phyloP scores from a whole-genome alignment of 2,329 filamentous ascomycete genomes.

The Cladophialophora bantiana region DNA sequence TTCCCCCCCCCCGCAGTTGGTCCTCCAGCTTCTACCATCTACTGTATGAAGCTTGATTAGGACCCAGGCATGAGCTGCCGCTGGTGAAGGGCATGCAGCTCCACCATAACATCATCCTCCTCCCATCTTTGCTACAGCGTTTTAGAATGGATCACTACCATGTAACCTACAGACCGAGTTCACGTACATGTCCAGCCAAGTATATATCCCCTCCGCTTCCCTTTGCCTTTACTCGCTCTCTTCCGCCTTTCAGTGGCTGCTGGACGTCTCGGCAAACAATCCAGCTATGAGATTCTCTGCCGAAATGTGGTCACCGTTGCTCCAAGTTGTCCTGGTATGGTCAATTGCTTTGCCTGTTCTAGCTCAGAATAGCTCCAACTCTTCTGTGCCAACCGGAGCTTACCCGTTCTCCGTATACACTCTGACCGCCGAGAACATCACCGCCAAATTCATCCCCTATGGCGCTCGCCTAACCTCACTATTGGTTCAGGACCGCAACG shows the following conservation, averaged over 20 bases:
- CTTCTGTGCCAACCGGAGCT: constrained; percentile 22
- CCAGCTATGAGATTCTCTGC: not conserved
- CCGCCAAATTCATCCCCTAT: constrained; percentile 57
- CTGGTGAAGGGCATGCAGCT: not conserved
- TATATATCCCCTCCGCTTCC: not conserved
- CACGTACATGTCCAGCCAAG: constrained; percentile 4
- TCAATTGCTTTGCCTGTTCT: constrained; percentile 25
- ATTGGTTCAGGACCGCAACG: constrained; percentile 59
- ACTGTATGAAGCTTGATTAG: not conserved
- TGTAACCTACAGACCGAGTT: constrained; percentile 10
- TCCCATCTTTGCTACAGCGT: not conserved
- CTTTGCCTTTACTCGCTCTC: not conserved
- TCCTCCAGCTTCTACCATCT: constrained; percentile 2
- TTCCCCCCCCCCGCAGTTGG: constrained; percentile 1
- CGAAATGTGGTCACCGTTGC: constrained; percentile 25
- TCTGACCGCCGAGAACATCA: constrained; percentile 56
- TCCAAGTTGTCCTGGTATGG: constrained; percentile 19
- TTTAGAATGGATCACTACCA: constrained; percentile 3
- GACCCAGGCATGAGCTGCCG: not conserved
- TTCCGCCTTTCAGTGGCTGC: not conserved
- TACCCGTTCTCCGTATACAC: constrained; percentile 53
- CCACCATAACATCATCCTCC: constrained; percentile 14
- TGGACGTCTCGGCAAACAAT: not conserved
- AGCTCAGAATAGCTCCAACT: constrained; percentile 31
- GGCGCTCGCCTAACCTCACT: constrained; percentile 57